Evolutionary conservation across 371 early-diverging fungal genomes (phyloP), one percentile per base, ranked within the genome.

Genomic region (Rhizopus arrhizus): DNA sequence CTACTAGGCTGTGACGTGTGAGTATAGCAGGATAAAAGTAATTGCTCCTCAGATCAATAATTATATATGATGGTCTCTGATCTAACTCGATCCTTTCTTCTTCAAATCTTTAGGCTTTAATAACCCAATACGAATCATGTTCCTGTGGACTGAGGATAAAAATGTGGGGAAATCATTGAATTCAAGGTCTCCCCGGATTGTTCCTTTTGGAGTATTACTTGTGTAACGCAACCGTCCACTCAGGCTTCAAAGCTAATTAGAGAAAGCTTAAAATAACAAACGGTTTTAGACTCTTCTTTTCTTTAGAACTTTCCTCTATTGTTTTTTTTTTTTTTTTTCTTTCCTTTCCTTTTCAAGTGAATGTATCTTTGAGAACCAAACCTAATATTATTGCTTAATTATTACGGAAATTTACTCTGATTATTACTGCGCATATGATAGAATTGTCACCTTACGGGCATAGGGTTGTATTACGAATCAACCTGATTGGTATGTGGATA

Each of bases 401-500:
- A 22, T 22, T 22, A 22, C 22, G 22, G 22, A 36, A 36, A 9
- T 9, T 36, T 13, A 43, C 5, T 43, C 15, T 5, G n/a, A 43
- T 11, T 43, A 9, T 13, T 43, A 13, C n/a, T n/a, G 13, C 8
- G n/a, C 15, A 43, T 13, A 79, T 79, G 79, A 64, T 70, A 53
- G 53, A 73, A 49, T 62, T 79, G 29, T 64, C 74, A 58, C 55
- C 53, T 28, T 72, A 79, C 63, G 76, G 73, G 15, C 59, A 58
- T 42, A 66, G 70, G 28, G 76, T 79, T 28, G 65, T 79, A 5
- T 72, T 74, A 52, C 66, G 72, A 43, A 53, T 79, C n/a, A 75
- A 66, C 47, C 67, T 79, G 58, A 68, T 79, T 56, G 72, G 74
- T 29, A 79, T 76, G 76, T 79, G 79, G 79, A 55, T 79, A 12